Conservation (phyloP, 257 asterid species). For the Solanum paucissectum region DNA sequence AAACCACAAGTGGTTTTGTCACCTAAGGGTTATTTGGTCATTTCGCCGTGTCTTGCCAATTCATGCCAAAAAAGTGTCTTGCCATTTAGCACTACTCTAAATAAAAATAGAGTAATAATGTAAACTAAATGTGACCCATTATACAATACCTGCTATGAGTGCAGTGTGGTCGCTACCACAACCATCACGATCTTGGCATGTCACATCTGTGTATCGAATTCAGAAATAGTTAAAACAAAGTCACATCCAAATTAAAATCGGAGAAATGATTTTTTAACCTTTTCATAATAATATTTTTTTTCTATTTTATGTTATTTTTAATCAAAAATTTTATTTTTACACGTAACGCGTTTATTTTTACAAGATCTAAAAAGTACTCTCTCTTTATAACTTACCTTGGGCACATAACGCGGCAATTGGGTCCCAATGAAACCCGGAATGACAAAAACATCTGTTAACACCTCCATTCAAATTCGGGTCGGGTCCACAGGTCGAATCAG, state of each 20-base stretch:
- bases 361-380: background rate
- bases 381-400: constrained; percentile 16
- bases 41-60: no score
- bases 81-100: no score
- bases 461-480: constrained; percentile 31
- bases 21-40: no score
- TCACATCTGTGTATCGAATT: constrained; percentile 22
- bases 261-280: background rate
- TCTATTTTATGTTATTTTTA: background rate
- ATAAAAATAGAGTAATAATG: background rate
- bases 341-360: no score
- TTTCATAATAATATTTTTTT: background rate
- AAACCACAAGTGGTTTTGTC: no score
- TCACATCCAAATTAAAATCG: background rate
- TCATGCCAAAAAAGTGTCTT: no score
- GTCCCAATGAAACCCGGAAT: constrained; percentile 62
- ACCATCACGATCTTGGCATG: constrained; percentile 52
- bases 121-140: background rate
- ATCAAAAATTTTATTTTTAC: background rate
- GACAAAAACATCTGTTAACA: constrained; percentile 55
- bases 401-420: constrained; percentile 49
- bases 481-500: constrained; percentile 45
- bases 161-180: constrained; percentile 47
- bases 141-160: constrained; percentile 57
- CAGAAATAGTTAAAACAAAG: background rate